Evolutionary conservation across 768 basidiomycete species (phyloP), one percentile per base, ranked within the genome.

Genomic region (Pleurotus tuoliensis): DNA sequence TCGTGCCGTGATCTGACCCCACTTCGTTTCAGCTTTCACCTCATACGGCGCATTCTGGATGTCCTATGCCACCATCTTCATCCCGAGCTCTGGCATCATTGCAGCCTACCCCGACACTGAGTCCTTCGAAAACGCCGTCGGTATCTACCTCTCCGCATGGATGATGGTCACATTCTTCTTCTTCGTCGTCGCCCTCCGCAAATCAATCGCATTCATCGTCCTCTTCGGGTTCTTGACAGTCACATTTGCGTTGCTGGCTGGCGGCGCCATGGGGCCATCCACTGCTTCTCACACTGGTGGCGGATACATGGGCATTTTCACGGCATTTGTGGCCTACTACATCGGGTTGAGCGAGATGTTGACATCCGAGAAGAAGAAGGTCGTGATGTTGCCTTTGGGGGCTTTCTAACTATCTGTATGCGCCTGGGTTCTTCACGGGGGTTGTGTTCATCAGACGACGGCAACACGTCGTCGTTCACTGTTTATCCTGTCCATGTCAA

Each of bases 1-100:
- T 13, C 15, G 38, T n/a, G 43, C 39, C 13, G 18, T 56, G 40
- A 16, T n/a, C 57, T 27, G 5, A 56, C 53, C 43, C 41, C 25
- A 11, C 43, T 30, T 52, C 20, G 40, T 39, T 15, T 24, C 59
- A 87, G 90, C 83, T 0, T 89, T 92, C 72, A 73, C 85, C 1
- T 83, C 82, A 3, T 92, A 86, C 57, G 89, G 89, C 27, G 81
- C 80, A 0, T 92, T 92, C 74, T 92, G 90, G 90, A 74, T 91
- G 76, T 89, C 89, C 2, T 90, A 82, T 54, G 87, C 81, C 5
- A 75, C 80, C 0, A 82, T 91, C 56, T 75, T 84, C 65, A 81
- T 88, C 45, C 90, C 90, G 0, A 73, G 75, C n/a, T 78, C 78
- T 1, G 87, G 88, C 3, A 72, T 91, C 41, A 43, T 65, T 3